A percentile compares a stretch with the other conserved stretches of the same genome.
phyloP scores from a whole-genome alignment of 2,329 filamentous ascomycete genomes.

The Peltaster fructicola region DNA sequence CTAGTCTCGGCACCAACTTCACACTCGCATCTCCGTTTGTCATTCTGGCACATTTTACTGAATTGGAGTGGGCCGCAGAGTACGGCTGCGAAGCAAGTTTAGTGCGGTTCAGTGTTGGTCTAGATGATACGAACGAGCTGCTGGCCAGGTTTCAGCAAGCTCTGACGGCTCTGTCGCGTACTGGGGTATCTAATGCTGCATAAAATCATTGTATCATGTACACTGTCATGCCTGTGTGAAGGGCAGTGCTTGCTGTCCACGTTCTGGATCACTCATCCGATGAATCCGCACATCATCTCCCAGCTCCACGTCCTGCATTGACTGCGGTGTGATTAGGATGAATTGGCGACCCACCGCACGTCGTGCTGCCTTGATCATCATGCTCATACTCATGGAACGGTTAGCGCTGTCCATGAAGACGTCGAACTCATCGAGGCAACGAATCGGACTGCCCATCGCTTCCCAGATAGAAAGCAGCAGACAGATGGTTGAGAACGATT shows the following conservation, averaged over 20 bases:
- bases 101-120: conserved; percentile 71
- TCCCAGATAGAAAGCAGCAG: conserved; percentile 89
- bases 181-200: too few relatives aligned
- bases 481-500: conserved; percentile 94
- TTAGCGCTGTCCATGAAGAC: conserved; percentile 99
- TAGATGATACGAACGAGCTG: conserved; percentile 60
- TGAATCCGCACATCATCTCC: conserved; percentile 62
- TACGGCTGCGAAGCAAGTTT: conserved; percentile 69
- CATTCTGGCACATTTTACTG: conserved; percentile 74
- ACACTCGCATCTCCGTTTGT: conserved; percentile 82
- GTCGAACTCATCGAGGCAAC: conserved; percentile 94
- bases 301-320: conserved; percentile 43
- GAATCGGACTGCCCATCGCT: conserved; percentile 87
- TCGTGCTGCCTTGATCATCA: conserved; percentile 79
- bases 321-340: conserved; percentile 88
- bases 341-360: conserved; percentile 82
- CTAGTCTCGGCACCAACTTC: conserved; percentile 92
- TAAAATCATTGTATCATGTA: too few relatives aligned
- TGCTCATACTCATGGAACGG: conserved; percentile 75
- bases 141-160: conserved; percentile 47
- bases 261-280: conserved; percentile 19
- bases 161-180: too few relatives aligned
- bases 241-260: conserved; percentile 17
- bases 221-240: conserved; percentile 13
- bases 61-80: conserved; percentile 74